Base-by-base conservation (phyloP, 2,329 filamentous ascomycete species). In the Calonectria naviculata region DNA sequence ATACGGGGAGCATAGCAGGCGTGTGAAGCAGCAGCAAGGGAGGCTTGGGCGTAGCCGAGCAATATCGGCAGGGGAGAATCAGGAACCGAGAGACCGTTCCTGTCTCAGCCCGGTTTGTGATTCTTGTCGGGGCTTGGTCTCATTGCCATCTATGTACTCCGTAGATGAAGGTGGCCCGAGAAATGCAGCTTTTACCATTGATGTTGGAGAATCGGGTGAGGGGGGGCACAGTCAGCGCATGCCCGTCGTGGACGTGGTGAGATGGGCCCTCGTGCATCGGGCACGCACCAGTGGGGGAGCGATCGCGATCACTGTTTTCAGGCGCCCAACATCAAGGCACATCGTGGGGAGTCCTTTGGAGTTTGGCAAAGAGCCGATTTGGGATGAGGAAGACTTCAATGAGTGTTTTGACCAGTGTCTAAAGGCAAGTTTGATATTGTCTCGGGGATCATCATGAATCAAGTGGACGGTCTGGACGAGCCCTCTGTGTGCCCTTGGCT, bases 351-450 rank as follows among this genome's bases (percentile, higher is more conserved):
- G 41, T 47, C 76, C 49, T 67, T 56, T 31, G 49, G 49, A 34
- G 28, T 28, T 47, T 28, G 31, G 29, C 44, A 60, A 38, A 29
- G 56, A 31, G 58, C 10, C 15, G 46, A 73, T 70, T 69, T 36
- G 17, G 24, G 54, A 31, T 29, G 56, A 72, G 71, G 58, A 67
- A 24, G 38, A 29, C 21, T 29, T 42, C 66, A 21, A 47, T 63
- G 68, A 61, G 69, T 64, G 65, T 29, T 41, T 73, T 68, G 72
- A 68, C 71, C 73, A 65, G 56, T 68, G 34, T 29, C 13, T 34
- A 58, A 24, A 58, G 34, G 31, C 13, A 26, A 24, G 52, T 24
- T 13, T 24, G 34, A 28, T 21, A 17, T 26, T n/a, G 34, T 38
- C 31, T 38, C 12, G 52, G 2, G 52, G 12, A 26, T 24, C 12